phyloP scores from a whole-genome alignment of 331 rosid species.

The Telfairia occidentalis region DNA sequence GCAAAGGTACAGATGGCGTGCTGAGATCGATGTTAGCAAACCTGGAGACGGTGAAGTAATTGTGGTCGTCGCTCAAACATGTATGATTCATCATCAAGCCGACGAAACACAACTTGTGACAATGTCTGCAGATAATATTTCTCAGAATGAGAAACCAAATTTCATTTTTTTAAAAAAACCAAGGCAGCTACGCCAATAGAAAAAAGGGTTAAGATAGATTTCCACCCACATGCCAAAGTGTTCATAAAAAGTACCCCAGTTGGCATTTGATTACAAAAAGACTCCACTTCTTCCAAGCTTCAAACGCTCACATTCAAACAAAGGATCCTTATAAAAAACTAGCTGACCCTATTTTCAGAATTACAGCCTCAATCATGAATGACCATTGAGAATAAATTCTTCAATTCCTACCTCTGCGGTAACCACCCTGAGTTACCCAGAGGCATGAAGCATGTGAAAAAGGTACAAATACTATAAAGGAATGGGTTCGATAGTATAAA shows the following conservation, averaged over 20 bases:
- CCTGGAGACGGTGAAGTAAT: slow-evolving; percentile 84
- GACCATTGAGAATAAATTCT: not conserved
- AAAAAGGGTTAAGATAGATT: not conserved
- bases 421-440: not conserved
- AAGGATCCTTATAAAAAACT: not conserved
- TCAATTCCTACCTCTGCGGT: not conserved
- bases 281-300: not conserved
- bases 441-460: not conserved
- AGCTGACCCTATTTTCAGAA: not conserved
- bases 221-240: not conserved
- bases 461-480: not conserved
- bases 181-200: not conserved
- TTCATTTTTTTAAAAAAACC: not conserved
- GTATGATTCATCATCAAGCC: slow-evolving; percentile 88
- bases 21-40: slow-evolving; percentile 9
- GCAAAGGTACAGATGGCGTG: not conserved
- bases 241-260: not conserved
- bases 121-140: slow-evolving; percentile 40
- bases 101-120: slow-evolving; percentile 79
- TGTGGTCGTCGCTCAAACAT: slow-evolving; percentile 85
- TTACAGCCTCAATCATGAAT: not conserved
- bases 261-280: not conserved
- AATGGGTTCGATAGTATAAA: not conserved
- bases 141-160: slow-evolving; percentile 7
- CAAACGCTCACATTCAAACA: not conserved